Percentiles rank a stretch among this genome's conserved stretches.
phyloP scores from a whole-genome alignment of 345 rosid genomes.

The Sapria himalayana region DNA sequence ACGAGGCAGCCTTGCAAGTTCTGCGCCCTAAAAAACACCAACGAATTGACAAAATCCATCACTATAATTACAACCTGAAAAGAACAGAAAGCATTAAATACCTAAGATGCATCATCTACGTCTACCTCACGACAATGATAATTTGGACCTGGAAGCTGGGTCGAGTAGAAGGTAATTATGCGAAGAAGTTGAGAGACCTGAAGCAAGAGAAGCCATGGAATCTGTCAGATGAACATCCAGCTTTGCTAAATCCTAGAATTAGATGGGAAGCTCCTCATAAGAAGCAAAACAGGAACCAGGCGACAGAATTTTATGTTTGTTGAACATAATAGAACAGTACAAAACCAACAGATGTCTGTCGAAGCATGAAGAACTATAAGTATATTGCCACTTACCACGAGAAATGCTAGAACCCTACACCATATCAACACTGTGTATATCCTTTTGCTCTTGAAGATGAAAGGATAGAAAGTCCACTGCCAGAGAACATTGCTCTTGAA shows the following conservation, averaged over 20 bases:
- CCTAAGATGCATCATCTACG: not conserved
- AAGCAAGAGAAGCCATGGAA: slow-evolving; percentile 2
- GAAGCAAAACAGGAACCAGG: too few relatives aligned
- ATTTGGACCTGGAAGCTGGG: slow-evolving; percentile 98
- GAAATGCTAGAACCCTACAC: slow-evolving; percentile 93
- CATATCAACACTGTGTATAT: slow-evolving; percentile 86
- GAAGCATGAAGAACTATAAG: not conserved
- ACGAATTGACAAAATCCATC: slow-evolving; percentile 3
- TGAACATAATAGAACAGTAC: not conserved
- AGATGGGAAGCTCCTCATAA: not conserved
- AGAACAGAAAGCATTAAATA: slow-evolving; percentile 1
- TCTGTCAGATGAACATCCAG: too few relatives aligned
- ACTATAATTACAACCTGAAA: not conserved
- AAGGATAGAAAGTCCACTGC: slow-evolving; percentile 99
- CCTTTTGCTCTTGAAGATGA: slow-evolving; percentile 80
- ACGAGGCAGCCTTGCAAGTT: slow-evolving; percentile 62
- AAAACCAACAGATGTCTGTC: not conserved
- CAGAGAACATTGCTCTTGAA: slow-evolving; percentile 7
- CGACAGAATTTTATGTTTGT: too few relatives aligned
- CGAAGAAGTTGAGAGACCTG: slow-evolving; percentile 88
- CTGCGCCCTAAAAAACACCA: slow-evolving; percentile 42
- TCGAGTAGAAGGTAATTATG: slow-evolving; percentile 71
- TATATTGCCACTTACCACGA: slow-evolving; percentile 51
- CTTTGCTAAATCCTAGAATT: not conserved
- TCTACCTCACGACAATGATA: slow-evolving; percentile 91